Conservation (phyloP, 441 rosid genomes). For the Pelargonium australe region DNA sequence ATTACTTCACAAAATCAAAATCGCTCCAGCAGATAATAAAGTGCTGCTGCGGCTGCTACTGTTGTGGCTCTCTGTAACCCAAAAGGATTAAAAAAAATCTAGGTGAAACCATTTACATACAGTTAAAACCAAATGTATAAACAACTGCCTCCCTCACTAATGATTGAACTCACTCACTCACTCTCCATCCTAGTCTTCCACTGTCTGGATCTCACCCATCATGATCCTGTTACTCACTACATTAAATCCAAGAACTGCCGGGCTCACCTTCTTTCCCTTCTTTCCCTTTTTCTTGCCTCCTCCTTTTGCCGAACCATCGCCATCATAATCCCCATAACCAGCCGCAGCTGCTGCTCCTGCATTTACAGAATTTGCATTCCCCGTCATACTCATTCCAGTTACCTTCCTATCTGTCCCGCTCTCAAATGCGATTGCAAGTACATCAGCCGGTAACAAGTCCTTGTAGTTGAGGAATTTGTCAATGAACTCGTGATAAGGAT, state of each 20-base stretch:
- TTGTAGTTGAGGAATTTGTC: conserved; percentile 83
- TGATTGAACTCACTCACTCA: not conserved
- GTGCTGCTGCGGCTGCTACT: conserved; percentile 21
- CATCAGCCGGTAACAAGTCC: conserved; percentile 64
- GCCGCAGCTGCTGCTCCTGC: not conserved
- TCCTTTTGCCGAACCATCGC: conserved; percentile 50
- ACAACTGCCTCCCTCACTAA: conserved; percentile 26
- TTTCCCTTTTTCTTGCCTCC: conserved; percentile 79
- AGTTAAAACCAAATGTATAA: conserved; percentile 33
- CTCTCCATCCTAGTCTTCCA: conserved; percentile 52
- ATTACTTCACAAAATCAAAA: conserved; percentile 36
- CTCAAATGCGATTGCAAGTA: conserved; percentile 74
- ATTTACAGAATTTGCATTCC: conserved; percentile 42
- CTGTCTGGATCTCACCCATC: conserved; percentile 97
- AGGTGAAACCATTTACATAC: conserved; percentile 30
- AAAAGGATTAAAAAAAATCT: conserved; percentile 21
- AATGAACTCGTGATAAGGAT: conserved; percentile 76
- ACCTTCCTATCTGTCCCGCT: conserved; percentile 41
- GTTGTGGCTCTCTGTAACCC: conserved; percentile 16
- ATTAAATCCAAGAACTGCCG: conserved; percentile 75
- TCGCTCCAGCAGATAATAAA: conserved; percentile 34
- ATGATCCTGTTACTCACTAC: conserved; percentile 95
- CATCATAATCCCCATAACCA: conserved; percentile 17
- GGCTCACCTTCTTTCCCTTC: conserved; percentile 86
- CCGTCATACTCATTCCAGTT: conserved; percentile 24